These are phyloP conservation scores for Ustilago hordei DNA, from an alignment of 1,284 basidiomycete species.

Conservation along the genomic window DNA sequence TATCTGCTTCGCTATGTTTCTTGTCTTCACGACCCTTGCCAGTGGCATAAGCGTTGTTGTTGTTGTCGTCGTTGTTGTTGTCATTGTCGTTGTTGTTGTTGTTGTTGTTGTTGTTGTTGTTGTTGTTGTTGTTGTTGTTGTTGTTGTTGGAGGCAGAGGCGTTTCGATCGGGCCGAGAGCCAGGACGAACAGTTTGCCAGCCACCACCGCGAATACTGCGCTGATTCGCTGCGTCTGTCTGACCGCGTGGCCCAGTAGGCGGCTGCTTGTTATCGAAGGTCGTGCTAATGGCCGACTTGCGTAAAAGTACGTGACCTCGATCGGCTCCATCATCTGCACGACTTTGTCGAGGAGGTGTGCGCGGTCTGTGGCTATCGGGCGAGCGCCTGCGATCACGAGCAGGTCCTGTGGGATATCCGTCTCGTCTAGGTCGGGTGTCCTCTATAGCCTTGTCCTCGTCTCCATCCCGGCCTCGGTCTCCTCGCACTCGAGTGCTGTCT, in stretches of 20 bases:
- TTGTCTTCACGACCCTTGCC: slow-evolving; percentile 18
- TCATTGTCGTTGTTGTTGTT: background rate
- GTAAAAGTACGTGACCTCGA: slow-evolving; percentile 32
- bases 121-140: too few relatives aligned
- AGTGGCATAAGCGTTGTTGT: background rate
- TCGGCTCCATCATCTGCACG: slow-evolving; percentile 21
- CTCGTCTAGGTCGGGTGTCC: slow-evolving; percentile 4
- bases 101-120: too few relatives aligned
- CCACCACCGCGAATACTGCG: slow-evolving; percentile 38
- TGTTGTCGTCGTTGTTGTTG: background rate
- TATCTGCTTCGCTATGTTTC: background rate
- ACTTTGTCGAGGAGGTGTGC: slow-evolving; percentile 14
- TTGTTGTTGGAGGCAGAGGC: background rate
- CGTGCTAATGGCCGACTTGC: slow-evolving; percentile 24
- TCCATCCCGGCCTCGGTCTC: slow-evolving; percentile 5
- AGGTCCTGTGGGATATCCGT: background rate
- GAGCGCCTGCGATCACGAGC: slow-evolving; percentile 15
- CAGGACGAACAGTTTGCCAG: slow-evolving; percentile 42
- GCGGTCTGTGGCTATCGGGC: slow-evolving; percentile 16
- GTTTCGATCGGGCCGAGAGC: slow-evolving; percentile 20
- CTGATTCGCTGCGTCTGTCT: slow-evolving; percentile 25
- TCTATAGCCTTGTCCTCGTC: background rate
- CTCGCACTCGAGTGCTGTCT: background rate
- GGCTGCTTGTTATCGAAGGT: slow-evolving; percentile 24
- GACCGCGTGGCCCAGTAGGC: slow-evolving; percentile 29